phyloP scores from a whole-genome alignment of 2,329 filamentous ascomycete genomes.

The Alternaria conjuncta region DNA sequence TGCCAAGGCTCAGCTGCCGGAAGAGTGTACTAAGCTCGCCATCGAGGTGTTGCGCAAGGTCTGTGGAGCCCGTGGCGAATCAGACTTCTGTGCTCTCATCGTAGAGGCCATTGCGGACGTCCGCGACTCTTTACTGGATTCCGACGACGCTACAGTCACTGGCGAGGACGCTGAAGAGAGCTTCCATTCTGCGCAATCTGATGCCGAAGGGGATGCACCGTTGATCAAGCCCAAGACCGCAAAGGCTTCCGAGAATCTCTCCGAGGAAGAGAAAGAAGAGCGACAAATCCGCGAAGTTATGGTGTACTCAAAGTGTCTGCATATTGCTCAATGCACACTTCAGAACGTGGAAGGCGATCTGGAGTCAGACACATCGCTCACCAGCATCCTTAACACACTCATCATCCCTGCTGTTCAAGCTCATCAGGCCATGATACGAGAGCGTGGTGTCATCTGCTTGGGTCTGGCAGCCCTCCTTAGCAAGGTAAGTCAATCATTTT shows the following conservation, averaged over 20 bases:
- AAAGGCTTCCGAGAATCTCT: constrained; percentile 48
- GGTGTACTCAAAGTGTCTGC: constrained; percentile 97
- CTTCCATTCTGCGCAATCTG: constrained; percentile 92
- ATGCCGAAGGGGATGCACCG: constrained; percentile 69
- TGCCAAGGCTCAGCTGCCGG: constrained; percentile 84
- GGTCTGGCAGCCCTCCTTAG: constrained; percentile 92
- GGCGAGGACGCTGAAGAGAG: constrained; percentile 66
- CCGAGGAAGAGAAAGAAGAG: constrained; percentile 62
- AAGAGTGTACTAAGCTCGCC: constrained; percentile 88
- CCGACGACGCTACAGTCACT: constrained; percentile 66
- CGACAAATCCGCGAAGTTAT: constrained; percentile 90
- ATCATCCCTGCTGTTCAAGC: constrained; percentile 94
- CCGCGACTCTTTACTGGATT: constrained; percentile 83
- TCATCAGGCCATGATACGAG: constrained; percentile 89
- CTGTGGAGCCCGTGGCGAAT: constrained; percentile 79
- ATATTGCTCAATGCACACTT: constrained; percentile 97
- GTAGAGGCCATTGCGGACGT: constrained; percentile 96
- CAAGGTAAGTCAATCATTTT: constrained; percentile 59
- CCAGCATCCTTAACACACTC: constrained; percentile 97
- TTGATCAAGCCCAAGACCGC: constrained; percentile 50
- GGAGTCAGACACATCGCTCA: constrained; percentile 88
- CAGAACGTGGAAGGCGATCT: constrained; percentile 88
- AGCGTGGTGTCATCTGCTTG: constrained; percentile 86
- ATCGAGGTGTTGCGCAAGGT: constrained; percentile 83
- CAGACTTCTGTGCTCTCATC: constrained; percentile 83